Evolutionary conservation across 345 rosid species (phyloP), one percentile per base, ranked within the genome.

Genomic region (Viola odorata): DNA sequence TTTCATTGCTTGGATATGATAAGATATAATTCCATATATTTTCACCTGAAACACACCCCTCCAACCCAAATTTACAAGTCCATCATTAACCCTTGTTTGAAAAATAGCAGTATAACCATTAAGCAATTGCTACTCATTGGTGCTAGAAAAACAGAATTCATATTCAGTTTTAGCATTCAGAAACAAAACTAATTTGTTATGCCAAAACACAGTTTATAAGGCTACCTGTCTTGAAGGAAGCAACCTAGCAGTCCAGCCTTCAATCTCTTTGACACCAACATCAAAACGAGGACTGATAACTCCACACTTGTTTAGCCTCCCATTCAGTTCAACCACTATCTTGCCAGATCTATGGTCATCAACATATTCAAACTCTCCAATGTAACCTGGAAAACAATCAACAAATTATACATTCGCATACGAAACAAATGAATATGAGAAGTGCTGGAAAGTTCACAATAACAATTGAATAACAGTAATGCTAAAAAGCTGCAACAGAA

Each of bases 161-260:
- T n/a, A n/a, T n/a, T n/a, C n/a, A n/a, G n/a, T n/a, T n/a, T n/a
- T n/a, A n/a, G n/a, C n/a, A 53, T 37, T 7, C 50, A 37, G 8
- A 41, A 63, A 52, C 52, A 53, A 3, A 14, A 12, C 11, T 41
- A 51, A 40, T 23, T 5, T 41, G 3, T 42, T 12, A 9, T 8
- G 14, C 52, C 52, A 36, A 12, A 5, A 5, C n/a, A 51, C 6
- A 51, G 5, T 15, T 45, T 41, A 36, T 17, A 55, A 50, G 66
- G 74, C n/a, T 37, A 87, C 91, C 89, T 87, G 95, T 85, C 95
- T 80, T 5, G 95, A 87, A 61, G 91, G 95, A 67, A 87, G 91
- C 62, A 87, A 67, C 61, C 95, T 81, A 41, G 95, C 95, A 57
- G 95, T 87, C 95, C 95, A 87, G 8, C 91, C 83, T 65, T 87